A percentile compares a stretch with the other conserved stretches of the same genome.
Conservation (phyloP, 176 grass and related monocot genomes). For the Zoysia japonica region DNA sequence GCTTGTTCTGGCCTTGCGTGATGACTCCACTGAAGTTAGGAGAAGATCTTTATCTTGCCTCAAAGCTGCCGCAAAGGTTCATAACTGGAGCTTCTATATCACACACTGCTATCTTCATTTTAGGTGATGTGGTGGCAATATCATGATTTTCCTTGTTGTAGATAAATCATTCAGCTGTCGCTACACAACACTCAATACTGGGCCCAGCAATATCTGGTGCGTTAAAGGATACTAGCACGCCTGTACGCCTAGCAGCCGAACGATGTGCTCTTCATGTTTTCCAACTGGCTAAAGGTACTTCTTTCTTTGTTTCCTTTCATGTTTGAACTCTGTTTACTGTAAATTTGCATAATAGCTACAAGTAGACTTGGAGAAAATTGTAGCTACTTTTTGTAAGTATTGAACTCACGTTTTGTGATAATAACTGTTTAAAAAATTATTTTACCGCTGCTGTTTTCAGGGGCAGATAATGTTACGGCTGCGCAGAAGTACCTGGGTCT, state of each 20-base stretch:
- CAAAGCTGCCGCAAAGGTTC: conserved; percentile 90
- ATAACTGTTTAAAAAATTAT: conserved; percentile 8
- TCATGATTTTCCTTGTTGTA: conserved; percentile 36
- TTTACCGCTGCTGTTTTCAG: conserved; percentile 43
- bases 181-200: conserved; percentile 56
- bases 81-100: conserved; percentile 21
- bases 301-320: not conserved
- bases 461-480: conserved; percentile 71
- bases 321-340: too few species aligned
- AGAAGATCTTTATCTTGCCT: conserved; percentile 85
- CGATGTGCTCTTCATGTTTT: conserved; percentile 93
- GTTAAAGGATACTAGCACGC: conserved; percentile 78
- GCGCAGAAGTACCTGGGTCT: conserved; percentile 86
- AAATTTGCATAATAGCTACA: not conserved
- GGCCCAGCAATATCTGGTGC: conserved; percentile 69
- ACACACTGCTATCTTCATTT: not conserved
- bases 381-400: not conserved
- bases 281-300: conserved; percentile 83
- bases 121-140: conserved; percentile 26
- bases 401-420: not conserved
- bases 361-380: not conserved
- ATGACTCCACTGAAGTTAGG: conserved; percentile 91
- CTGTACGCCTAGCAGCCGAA: conserved; percentile 86
- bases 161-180: conserved; percentile 69
- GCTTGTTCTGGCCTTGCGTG: conserved; percentile 76